Evolutionary conservation across 495 filamentous ascomycete genomes (phyloP).

Genomic region (Penicillium coffeae): DNA sequence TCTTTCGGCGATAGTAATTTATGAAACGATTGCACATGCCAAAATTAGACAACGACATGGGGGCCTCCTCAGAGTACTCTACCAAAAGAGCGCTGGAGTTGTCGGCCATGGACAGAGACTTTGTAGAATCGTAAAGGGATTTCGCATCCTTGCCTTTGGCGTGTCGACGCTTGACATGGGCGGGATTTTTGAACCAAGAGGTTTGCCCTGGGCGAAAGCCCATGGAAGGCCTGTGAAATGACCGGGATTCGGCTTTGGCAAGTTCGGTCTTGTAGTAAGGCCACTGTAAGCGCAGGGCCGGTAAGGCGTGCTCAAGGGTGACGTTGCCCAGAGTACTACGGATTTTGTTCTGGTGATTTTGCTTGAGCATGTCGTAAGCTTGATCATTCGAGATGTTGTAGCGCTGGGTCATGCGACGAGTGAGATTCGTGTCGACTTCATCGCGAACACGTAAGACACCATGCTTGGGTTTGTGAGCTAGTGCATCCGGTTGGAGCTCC

Average conservation of each 20-base stretch:
- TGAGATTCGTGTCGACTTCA: slow-evolving; percentile 37
- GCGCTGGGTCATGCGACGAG: slow-evolving; percentile 57
- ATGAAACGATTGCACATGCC: slow-evolving; percentile 94
- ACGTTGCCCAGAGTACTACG: slow-evolving; percentile 83
- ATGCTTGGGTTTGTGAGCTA: slow-evolving; percentile 37
- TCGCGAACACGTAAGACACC: slow-evolving; percentile 30
- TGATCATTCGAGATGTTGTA: slow-evolving; percentile 97
- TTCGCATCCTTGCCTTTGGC: slow-evolving; percentile 70
- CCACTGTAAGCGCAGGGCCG: slow-evolving; percentile 84
- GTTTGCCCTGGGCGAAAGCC: slow-evolving; percentile 59
- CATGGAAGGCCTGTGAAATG: slow-evolving; percentile 80
- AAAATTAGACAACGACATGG: slow-evolving; percentile 86
- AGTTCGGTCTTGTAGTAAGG: slow-evolving; percentile 89
- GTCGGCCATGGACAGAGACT: slow-evolving; percentile 78
- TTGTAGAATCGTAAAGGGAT: slow-evolving; percentile 67
- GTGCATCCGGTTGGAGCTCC: slow-evolving; percentile 50
- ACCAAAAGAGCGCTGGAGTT: slow-evolving; percentile 81
- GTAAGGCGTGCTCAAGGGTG: slow-evolving; percentile 84
- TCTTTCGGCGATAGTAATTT: slow-evolving; percentile 92
- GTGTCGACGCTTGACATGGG: slow-evolving; percentile 66
- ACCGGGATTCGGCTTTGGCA: slow-evolving; percentile 71
- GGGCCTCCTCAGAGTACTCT: slow-evolving; percentile 94
- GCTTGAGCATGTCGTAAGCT: slow-evolving; percentile 91
- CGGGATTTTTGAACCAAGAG: slow-evolving; percentile 45
- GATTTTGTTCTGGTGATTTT: slow-evolving; percentile 94